Evolutionary conservation across 208 protist species (phyloP).

Genomic region (Leishmania gerbilli): DNA sequence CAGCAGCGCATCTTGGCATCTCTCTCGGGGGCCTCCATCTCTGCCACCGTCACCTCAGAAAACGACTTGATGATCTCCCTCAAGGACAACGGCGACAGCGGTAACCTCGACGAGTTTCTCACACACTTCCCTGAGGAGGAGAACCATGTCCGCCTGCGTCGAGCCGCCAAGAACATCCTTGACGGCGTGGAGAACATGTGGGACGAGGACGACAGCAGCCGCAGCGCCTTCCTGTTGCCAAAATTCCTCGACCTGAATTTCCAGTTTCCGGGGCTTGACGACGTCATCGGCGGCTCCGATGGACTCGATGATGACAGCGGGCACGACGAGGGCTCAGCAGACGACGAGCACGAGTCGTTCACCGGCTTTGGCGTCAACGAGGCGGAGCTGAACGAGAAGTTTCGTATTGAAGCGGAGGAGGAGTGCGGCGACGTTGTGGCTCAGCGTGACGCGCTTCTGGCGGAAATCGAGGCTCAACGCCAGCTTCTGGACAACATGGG

Average conservation of each 20-base stretch:
- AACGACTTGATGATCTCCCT: neutral
- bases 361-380: slow-evolving; percentile 51
- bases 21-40: neutral
- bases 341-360: slow-evolving; percentile 23
- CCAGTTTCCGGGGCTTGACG: slow-evolving; percentile 4
- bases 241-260: slow-evolving; percentile 15
- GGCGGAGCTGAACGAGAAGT: slow-evolving; percentile 45
- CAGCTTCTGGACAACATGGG: slow-evolving; percentile 44
- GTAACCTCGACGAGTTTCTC: slow-evolving; percentile 51
- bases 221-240: slow-evolving; percentile 24
- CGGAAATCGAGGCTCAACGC: slow-evolving; percentile 47
- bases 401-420: slow-evolving; percentile 61
- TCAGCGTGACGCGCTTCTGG: slow-evolving; percentile 40
- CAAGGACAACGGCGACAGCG: slow-evolving; percentile 36
- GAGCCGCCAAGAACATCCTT: slow-evolving; percentile 61
- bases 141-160: slow-evolving; percentile 65
- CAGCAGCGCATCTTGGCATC: neutral
- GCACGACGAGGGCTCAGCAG: slow-evolving; percentile 1
- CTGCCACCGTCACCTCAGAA: neutral
- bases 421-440: slow-evolving; percentile 58
- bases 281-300: slow-evolving; percentile 7
- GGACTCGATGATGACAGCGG: slow-evolving; percentile 2
- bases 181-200: slow-evolving; percentile 37
- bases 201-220: slow-evolving; percentile 12
- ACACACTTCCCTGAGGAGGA: slow-evolving; percentile 68